phyloP scores from a whole-genome alignment of 495 filamentous ascomycete genomes.

The Cladorrhinum samala region DNA sequence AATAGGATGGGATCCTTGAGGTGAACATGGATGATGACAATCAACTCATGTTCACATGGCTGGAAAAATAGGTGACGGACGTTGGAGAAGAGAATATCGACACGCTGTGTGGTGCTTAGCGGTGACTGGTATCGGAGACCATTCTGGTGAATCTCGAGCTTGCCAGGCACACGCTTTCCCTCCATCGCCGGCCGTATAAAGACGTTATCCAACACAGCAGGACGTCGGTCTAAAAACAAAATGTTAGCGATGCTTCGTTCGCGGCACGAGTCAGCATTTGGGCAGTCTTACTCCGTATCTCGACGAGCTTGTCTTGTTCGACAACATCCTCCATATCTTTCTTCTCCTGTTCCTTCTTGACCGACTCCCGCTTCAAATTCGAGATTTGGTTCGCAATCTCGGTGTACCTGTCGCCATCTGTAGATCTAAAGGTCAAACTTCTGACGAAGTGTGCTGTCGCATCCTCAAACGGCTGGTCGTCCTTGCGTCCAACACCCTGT shows the following conservation, averaged over 20 bases:
- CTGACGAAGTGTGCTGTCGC: constrained; percentile 90
- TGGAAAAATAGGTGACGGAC: constrained; percentile 99
- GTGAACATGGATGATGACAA: constrained; percentile 97
- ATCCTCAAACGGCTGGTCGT: constrained; percentile 98
- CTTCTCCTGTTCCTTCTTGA: constrained; percentile 92
- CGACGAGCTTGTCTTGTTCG: constrained; percentile 93
- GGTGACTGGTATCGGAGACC: constrained; percentile 94
- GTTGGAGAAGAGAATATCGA: constrained; percentile 97
- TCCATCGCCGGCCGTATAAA: constrained; percentile 92
- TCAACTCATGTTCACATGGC: constrained; percentile 88
- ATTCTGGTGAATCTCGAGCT: constrained; percentile 96
- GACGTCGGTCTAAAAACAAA: constrained; percentile 65
- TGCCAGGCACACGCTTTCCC: constrained; percentile 89
- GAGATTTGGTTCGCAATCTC: constrained; percentile 86
- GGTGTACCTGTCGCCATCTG: constrained; percentile 77
- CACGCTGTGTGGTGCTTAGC: constrained; percentile 68
- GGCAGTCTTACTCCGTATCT: constrained; percentile 80
- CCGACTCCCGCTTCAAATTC: constrained; percentile 84
- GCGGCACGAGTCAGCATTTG: background rate
- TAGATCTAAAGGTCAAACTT: constrained; percentile 88
- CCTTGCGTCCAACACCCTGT: constrained; percentile 95
- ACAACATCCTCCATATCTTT: constrained; percentile 99
- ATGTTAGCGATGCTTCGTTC: constrained; percentile 27
- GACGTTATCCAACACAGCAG: constrained; percentile 78
- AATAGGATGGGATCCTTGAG: constrained; percentile 97